phyloP scores from a whole-genome alignment of 768 basidiomycete species.

The Chalciporus piperatus region DNA sequence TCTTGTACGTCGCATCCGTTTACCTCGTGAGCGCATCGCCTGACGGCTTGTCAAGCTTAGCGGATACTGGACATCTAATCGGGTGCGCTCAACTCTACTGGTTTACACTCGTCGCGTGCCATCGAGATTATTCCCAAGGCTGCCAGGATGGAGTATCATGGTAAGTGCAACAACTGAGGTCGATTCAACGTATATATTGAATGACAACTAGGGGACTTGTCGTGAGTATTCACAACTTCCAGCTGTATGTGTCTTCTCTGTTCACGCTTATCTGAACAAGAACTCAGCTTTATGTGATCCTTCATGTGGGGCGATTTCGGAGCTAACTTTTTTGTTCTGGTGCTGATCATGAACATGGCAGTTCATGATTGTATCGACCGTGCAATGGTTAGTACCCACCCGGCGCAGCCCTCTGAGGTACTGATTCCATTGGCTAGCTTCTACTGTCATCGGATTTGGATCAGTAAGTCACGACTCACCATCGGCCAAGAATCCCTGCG shows the following conservation, averaged over 20 bases:
- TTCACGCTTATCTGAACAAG: background rate
- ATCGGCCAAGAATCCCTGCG: background rate
- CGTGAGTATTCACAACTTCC: conserved; percentile 1
- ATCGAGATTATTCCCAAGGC: background rate
- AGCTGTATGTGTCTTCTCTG: too few relatives aligned
- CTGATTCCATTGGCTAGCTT: conserved; percentile 3
- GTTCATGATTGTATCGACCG: conserved; percentile 6
- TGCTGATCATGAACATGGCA: background rate
- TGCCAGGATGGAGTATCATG: conserved; percentile 3
- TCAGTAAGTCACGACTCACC: conserved; percentile 2
- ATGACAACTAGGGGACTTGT: conserved; percentile 6
- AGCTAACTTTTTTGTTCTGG: background rate
- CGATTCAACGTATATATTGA: background rate
- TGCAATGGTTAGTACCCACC: conserved; percentile 6
- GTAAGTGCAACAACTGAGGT: conserved; percentile 1
- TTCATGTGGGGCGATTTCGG: conserved; percentile 5
- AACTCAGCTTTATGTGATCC: background rate
- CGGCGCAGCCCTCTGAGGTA: too few relatives aligned
- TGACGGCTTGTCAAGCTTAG: conserved; percentile 1
- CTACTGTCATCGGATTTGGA: conserved; percentile 16
- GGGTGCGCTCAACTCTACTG: conserved; percentile 7
- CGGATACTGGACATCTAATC: conserved; percentile 3
- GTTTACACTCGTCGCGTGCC: conserved; percentile 7
- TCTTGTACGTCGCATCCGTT: conserved; percentile 7
- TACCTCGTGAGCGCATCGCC: background rate